Evolutionary conservation across 1,284 basidiomycete species (phyloP), one percentile per base, ranked within the genome.

Genomic region (Sporisorium scitamineum): DNA sequence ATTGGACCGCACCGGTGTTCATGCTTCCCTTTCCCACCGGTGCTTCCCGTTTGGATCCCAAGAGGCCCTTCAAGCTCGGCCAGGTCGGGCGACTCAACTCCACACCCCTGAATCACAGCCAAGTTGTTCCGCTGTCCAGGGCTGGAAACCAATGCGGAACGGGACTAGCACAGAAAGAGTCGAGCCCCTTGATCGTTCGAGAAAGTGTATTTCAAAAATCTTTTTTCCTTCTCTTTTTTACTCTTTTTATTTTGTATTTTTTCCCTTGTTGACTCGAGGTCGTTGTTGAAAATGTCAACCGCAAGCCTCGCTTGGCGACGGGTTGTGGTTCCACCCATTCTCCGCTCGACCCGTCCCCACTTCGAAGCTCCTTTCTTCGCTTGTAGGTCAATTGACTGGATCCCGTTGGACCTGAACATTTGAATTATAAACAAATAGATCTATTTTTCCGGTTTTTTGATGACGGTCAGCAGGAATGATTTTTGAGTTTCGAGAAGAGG

Each of bases 321-420:
- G 44, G 20, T 48, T 24, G 45, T 48, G 24, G 16, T n/a, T 47
- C 44, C 29, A 24, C 11, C 29, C 44, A 48, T 48, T 48, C 55
- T 57, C 55, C 55, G 55, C 55, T 57, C 55, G 44, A 57, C 32
- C 55, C 55, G 45, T 39, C 45, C 54, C 54, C 45, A 57, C 55
- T 22, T 32, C 45, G 55, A 57, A 48, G 16, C 24, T 20, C 34
- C 34, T 41, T 32, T 50, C 14, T n/a, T 50, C 16, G 26, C n/a
- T n/a, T n/a, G n/a, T n/a, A n/a, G n/a, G n/a, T n/a, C n/a, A n/a
- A n/a, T n/a, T n/a, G n/a, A n/a, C n/a, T n/a, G n/a, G n/a, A n/a
- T n/a, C n/a, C n/a, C n/a, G n/a, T n/a, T n/a, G n/a, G n/a, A n/a
- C n/a, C n/a, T n/a, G n/a, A n/a, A n/a, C n/a, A n/a, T n/a, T n/a